Conservation (phyloP, 129 eudicot genomes). For the Dittrichia graveolens region DNA sequence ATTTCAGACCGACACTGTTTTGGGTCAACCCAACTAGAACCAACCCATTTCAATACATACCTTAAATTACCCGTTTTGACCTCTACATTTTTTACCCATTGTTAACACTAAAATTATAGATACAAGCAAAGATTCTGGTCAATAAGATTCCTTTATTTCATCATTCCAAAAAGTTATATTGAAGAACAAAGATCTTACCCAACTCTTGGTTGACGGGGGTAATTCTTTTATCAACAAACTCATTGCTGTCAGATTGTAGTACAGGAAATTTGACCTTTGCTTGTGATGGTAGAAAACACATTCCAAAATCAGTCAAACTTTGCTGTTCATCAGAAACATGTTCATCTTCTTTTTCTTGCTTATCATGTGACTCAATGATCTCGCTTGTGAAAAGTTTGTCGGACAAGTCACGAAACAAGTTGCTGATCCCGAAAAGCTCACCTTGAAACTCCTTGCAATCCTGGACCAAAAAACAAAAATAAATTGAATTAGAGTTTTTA, state of each 20-base stretch:
- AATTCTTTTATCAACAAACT: conserved; percentile 23
- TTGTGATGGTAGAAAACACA: conserved; percentile 49
- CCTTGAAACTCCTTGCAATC: conserved; percentile 89
- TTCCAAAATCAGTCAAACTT: conserved; percentile 44
- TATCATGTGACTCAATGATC: conserved; percentile 70
- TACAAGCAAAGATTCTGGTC: too few species aligned
- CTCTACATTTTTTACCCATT: too few species aligned
- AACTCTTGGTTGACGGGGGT: conserved; percentile 47
- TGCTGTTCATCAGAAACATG: conserved; percentile 32
- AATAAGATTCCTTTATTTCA: too few species aligned
- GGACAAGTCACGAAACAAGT: conserved; percentile 93
- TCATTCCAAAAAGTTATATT: too few species aligned
- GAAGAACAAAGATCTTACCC: conserved; percentile 49
- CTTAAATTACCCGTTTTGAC: too few species aligned
- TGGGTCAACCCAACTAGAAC: too few species aligned
- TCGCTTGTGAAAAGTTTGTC: conserved; percentile 88
- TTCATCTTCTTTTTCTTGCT: conserved; percentile 42
- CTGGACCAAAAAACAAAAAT: conserved; percentile 40
- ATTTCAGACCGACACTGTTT: too few species aligned
- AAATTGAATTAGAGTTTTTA: neutral
- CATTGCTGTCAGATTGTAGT: conserved; percentile 24
- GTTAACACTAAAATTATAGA: too few species aligned
- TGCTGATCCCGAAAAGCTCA: conserved; percentile 92
- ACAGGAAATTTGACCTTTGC: conserved; percentile 31
- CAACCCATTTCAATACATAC: too few species aligned